Conservation (phyloP, 208 protist genomes). For the Leishmania major region DNA sequence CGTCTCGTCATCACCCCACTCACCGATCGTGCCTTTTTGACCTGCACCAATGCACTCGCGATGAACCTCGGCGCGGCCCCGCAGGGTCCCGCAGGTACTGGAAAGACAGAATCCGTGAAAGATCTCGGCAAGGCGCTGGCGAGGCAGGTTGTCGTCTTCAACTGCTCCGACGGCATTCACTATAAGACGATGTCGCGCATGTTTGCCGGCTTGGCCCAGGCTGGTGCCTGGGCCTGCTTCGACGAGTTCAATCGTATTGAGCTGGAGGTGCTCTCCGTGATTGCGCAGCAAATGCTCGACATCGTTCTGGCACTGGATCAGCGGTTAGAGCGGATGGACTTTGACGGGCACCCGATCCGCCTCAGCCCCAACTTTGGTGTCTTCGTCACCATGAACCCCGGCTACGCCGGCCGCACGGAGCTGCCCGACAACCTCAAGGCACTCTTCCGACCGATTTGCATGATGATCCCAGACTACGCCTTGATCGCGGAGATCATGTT, state of each 20-base stretch:
- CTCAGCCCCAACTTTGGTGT: constrained; percentile 95
- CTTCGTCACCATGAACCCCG: constrained; percentile 99
- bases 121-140: constrained; percentile 93
- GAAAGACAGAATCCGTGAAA: constrained; percentile 98
- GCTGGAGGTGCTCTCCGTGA: constrained; percentile 97
- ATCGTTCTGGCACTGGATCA: constrained; percentile 92
- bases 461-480: constrained; percentile 98
- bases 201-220: constrained; percentile 95
- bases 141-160: constrained; percentile 95
- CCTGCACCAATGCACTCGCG: constrained; percentile 94
- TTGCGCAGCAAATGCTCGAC: constrained; percentile 96
- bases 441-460: constrained; percentile 97
- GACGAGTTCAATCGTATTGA: constrained; percentile 98
- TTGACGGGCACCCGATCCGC: constrained; percentile 93
- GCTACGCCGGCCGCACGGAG: constrained; percentile 97
- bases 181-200: constrained; percentile 97
- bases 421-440: constrained; percentile 98
- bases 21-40: constrained; percentile 95
- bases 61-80: constrained; percentile 95
- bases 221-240: constrained; percentile 96
- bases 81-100: constrained; percentile 96
- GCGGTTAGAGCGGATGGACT: constrained; percentile 86
- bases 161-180: constrained; percentile 97
- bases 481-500: constrained; percentile 98
- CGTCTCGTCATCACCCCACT: constrained; percentile 98